A percentile compares a stretch with the other conserved stretches of the same genome.
These are phyloP conservation scores for Pestalotiopsis sp. DNA, from an alignment of 2,329 filamentous ascomycete species.

Conservation along the genomic window DNA sequence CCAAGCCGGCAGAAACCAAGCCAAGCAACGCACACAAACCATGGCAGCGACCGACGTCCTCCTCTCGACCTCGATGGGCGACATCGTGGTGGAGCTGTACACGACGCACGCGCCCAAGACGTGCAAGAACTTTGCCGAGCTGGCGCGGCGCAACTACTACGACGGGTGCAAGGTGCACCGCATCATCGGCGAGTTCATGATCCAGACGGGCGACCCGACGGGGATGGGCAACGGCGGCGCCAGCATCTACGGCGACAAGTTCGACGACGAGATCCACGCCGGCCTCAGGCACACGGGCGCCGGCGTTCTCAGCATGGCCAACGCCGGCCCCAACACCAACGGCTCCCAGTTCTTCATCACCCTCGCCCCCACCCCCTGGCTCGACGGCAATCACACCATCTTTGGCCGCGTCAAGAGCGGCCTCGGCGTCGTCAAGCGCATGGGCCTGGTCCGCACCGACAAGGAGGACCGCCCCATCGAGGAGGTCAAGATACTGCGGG, in stretches of 20 bases:
- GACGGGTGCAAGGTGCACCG: conserved; percentile 85
- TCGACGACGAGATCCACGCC: conserved; percentile 84
- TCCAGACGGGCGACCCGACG: conserved; percentile 91
- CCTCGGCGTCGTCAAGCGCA: conserved; percentile 78
- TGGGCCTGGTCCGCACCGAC: conserved; percentile 85
- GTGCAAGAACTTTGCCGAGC: conserved; percentile 83
- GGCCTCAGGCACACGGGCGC: conserved; percentile 80
- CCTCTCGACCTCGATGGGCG: conserved; percentile 86
- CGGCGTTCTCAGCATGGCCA: conserved; percentile 95
- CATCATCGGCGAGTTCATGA: conserved; percentile 95
- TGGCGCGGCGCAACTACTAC: conserved; percentile 85
- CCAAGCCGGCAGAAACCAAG: not conserved
- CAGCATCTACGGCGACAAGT: conserved; percentile 90
- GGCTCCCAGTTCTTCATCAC: conserved; percentile 97
- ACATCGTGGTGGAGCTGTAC: conserved; percentile 88
- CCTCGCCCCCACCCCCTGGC: conserved; percentile 89
- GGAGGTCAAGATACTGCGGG: conserved; percentile 77
- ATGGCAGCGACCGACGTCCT: conserved; percentile 75
- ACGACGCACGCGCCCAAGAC: conserved; percentile 83
- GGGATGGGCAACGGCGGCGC: conserved; percentile 87
- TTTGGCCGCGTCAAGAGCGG: conserved; percentile 89
- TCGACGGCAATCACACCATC: conserved; percentile 96
- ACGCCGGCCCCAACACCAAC: conserved; percentile 89
- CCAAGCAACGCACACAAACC: conserved; percentile 15
- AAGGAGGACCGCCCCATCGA: conserved; percentile 78